Base-by-base conservation (phyloP, 1,284 basidiomycete species). In the Ceratorhiza oryzae-sativae region DNA sequence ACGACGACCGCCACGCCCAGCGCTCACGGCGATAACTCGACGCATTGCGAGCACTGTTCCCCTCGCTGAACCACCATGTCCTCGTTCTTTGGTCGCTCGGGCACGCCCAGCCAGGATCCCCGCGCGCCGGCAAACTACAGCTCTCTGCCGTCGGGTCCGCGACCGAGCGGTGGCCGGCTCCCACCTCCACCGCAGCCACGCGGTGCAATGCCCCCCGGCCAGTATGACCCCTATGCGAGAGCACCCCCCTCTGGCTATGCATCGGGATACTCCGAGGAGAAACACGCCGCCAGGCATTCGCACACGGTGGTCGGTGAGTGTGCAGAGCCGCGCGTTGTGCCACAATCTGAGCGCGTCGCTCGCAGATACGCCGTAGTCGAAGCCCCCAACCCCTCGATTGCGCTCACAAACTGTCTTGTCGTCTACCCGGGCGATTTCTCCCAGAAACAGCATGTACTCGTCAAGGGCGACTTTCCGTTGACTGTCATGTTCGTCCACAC, bases 381-480 rank as follows among this genome's bases (percentile, higher is more conserved):
- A 27, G 82, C 84, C 67, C 89, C 90, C 0, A 88, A 82, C 75
- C 85, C 89, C 59, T 77, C 45, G 12, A 85, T 94, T 39, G 94
- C 93, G 0, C 83, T 94, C 73, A 87, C 87, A n/a, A 96, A 95
- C 79, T 89, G 92, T 75, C 79, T 96, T 18, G 86, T 95, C 49
- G 91, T 94, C 27, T 84, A 92, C 79, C 88, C 90, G 0, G 73
- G 82, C 9, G 93, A 96, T 80, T 95, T 95, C 76, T 80, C 82
- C 9, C 82, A 87, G 20, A 87, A 88, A 15, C 86, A 89, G 74
- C 93, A 93, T 80, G 89, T 94, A 46, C 81, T 91, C 13, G 83
- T 95, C 30, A 93, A 94, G 76, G 84, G 86, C 67, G 77, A 81
- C 71, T 95, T 85, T 77, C 84, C 90, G 13, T 77, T 92, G 60